These are phyloP conservation scores for Akanthomyces lecanii DNA, from an alignment of 2,329 filamentous ascomycete genomes.

Conservation along the genomic window DNA sequence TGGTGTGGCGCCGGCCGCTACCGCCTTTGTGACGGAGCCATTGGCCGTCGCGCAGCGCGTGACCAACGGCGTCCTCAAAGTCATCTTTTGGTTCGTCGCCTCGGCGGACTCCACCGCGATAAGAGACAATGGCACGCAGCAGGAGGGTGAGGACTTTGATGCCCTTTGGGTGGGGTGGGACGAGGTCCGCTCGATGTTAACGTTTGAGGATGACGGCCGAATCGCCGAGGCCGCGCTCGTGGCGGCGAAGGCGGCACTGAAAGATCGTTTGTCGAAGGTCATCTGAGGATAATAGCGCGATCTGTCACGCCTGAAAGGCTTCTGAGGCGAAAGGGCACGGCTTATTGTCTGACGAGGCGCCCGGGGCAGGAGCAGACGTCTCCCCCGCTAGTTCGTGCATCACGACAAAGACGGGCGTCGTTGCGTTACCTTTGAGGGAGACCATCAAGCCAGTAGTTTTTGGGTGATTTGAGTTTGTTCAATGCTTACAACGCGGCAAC, in stretches of 20 bases:
- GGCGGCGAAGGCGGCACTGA: neutral
- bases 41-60: conserved; percentile 15
- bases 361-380: too few species aligned
- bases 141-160: conserved; percentile 18
- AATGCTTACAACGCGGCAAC: too few species aligned
- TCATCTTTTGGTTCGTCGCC: conserved; percentile 18
- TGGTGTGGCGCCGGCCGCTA: neutral
- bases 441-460: too few species aligned
- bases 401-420: too few species aligned
- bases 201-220: conserved; percentile 15
- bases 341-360: too few species aligned
- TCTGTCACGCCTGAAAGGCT: too few species aligned
- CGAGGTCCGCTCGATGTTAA: neutral
- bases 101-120: neutral
- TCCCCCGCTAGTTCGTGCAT: too few species aligned
- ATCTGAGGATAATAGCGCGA: too few species aligned
- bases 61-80: neutral
- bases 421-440: too few species aligned
- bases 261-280: too few species aligned
- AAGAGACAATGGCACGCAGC: conserved; percentile 10
- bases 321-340: neutral
- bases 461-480: too few species aligned
- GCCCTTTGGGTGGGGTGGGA: conserved; percentile 9
- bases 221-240: neutral
- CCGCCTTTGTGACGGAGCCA: conserved; percentile 10